Evolutionary conservation across 345 rosid species (phyloP).

Genomic region (Euphorbia peplus): DNA sequence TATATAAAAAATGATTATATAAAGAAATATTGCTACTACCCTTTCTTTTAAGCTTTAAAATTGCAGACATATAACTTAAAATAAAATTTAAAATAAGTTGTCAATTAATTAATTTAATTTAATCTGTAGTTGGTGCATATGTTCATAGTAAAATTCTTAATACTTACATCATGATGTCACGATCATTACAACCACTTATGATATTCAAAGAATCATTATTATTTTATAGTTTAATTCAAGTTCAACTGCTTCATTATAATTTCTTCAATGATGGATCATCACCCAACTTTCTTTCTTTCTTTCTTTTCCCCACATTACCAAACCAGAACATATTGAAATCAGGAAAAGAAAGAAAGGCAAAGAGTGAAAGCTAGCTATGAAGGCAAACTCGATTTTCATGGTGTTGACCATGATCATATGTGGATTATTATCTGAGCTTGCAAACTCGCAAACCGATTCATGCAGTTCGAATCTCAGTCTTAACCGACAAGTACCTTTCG

Average conservation of each 20-base stretch:
- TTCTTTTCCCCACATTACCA: not conserved
- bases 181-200: constrained; percentile 5
- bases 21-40: not conserved
- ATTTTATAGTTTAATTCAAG: not conserved
- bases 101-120: too few relatives aligned
- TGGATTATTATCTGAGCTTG: not conserved
- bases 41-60: not conserved
- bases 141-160: not conserved
- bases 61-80: too few relatives aligned
- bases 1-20: too few relatives aligned
- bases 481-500: constrained; percentile 33
- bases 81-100: not conserved
- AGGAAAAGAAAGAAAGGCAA: not conserved
- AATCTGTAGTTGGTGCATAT: not conserved
- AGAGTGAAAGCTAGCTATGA: not conserved
- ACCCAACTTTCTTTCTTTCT: not conserved
- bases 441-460: constrained; percentile 28
- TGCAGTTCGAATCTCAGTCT: constrained; percentile 38
- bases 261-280: not conserved
- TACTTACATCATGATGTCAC: not conserved
- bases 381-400: not conserved
- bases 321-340: not conserved
- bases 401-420: not conserved
- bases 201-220: too few relatives aligned
- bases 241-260: constrained; percentile 11